Evolutionary conservation across 495 filamentous ascomycete species (phyloP), one percentile per base, ranked within the genome.

Genomic region (Trichocladium uniseriatum): DNA sequence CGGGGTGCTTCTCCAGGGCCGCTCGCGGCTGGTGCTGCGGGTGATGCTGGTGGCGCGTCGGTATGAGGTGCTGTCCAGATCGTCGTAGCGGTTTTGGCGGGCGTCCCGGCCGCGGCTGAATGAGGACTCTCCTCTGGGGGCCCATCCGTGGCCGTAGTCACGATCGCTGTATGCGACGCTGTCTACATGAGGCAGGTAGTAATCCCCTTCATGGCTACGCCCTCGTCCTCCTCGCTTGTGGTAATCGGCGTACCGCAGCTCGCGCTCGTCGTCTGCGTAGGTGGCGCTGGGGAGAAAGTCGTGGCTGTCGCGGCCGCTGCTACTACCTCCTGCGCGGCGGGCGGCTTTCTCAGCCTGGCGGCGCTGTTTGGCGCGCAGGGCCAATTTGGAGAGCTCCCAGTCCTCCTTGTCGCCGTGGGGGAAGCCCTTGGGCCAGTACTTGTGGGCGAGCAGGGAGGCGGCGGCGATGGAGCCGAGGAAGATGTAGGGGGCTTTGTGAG

Each of bases 381-480:
- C 49, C 36, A 6, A n/a, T 15, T 53, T 32, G 13, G 55, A 53
- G 11, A 56, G 24, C 54, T 67, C 62, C 64, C 64, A 67, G 24
- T 61, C 57, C 49, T 69, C 65, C 47, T 65, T 67, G 11, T 65
- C 64, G 37, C 69, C 66, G 45, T 69, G 64, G 16, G 58, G 34
- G 40, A 63, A 61, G 10, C 69, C 69, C 41, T 64, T 66, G 20
- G 69, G 69, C 69, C 69, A 70, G 51, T 54, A 64, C 50, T 64
- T 67, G 52, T 69, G 62, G 11, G 63, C 67, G 21, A 53, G 49
- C 46, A 66, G 42, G 6, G 64, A 58, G 14, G 65, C 64, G 43
- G 64, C 67, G 8, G 62, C 65, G 44, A 71, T 48, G 42, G 56
- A 53, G 39, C 67, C 66, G 15, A 71, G 61, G 45, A 71, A 70